Base-by-base conservation (phyloP, 202 grass and related monocot species). In the Zoysia matrella region DNA sequence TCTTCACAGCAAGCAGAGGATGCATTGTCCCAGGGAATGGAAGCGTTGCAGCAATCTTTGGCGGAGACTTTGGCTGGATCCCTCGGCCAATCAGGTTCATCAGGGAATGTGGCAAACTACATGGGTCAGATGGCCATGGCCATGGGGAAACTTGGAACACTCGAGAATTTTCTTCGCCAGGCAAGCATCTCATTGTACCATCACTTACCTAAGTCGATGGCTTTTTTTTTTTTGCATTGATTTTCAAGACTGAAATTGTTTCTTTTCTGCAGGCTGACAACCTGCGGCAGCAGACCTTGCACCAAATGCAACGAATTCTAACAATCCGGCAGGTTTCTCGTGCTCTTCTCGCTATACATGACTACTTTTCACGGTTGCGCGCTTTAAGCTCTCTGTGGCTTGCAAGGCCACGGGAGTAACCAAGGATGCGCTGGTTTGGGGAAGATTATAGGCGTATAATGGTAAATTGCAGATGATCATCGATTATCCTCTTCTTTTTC, bases 381-480 rank as follows among this genome's bases (percentile, higher is more conserved):
- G 22, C 89, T 7, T 51, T 94, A 61, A 91, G 92, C 64, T 94
- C 89, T 47, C 67, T 94, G 52, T 94, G 92, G 92, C 92, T 94
- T 60, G 92, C 92, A 56, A 88, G 92, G 61, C 92, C 88, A 6
- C 79, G 86, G 3, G 92, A 94, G 45, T 94, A 85, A 73, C 67
- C 39, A 30, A 54, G 10, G 13, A 47, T 18, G 45, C 65, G 65
- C 71, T 80, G 61, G 52, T 42, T 6, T 47, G 69, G n/a, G 56
- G 8, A 69, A 74, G 22, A 13, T 11, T 6, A 78, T 60, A 8
- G 58, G 8, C 49, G 56, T 18, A 22, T 62, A 76, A 30, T 30
- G 22, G 22, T 30, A 30, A 30, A 30, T 65, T 12, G 15, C 82
- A 77, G 60, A 78, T 68, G 67, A 78, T 67, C 6, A 62, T 47